Base-by-base conservation (phyloP, 352 stramenopile genomes). In the Phytophthora meadii region DNA sequence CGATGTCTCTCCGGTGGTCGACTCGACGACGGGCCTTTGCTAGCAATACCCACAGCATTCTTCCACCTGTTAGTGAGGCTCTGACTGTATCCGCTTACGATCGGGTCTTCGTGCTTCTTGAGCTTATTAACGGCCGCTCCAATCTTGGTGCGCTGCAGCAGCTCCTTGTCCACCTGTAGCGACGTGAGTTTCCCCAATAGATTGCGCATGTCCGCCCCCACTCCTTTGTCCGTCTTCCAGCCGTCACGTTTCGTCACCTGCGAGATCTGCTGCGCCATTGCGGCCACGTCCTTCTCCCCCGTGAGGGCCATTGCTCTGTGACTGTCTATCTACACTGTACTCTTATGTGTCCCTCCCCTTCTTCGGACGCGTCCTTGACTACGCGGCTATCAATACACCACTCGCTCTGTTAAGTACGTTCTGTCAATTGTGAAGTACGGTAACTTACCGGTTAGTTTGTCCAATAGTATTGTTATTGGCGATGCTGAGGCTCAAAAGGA, bases 41-140 rank as follows among this genome's bases (percentile, higher is more conserved):
- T 36, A 22, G 32, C 49, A 11, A 96, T 60, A 15, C 87, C 88
- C 37, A 96, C 79, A 41, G 92, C 65, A 25, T 57, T 53, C 75
- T 90, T 93, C 88, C 88, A 96, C 62, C 92, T 93, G 59, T 91
- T 84, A 15, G 81, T 94, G 55, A 96, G 74, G n/a, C 69, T 92
- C 14, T 75, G 64, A 46, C 84, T 93, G 72, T 96, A 96, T 22
- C 83, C 86, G 34, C 78, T 76, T 42, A 96, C 81, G 56, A 94
- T 70, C 25, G 93, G 78, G 52, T 96, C 88, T 17, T 89, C 65
- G 68, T 96, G 88, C 66, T 96, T 96, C 59, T 85, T 89, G 55
- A 94, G 78, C 54, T 94, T 94, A 69, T 85, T 89, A 36, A 96
- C 88, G 58, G 83, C 81, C 24, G 85, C 83, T 39, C 88, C 88